phyloP scores from a whole-genome alignment of 495 filamentous ascomycete genomes.

The Viridothelium virens region DNA sequence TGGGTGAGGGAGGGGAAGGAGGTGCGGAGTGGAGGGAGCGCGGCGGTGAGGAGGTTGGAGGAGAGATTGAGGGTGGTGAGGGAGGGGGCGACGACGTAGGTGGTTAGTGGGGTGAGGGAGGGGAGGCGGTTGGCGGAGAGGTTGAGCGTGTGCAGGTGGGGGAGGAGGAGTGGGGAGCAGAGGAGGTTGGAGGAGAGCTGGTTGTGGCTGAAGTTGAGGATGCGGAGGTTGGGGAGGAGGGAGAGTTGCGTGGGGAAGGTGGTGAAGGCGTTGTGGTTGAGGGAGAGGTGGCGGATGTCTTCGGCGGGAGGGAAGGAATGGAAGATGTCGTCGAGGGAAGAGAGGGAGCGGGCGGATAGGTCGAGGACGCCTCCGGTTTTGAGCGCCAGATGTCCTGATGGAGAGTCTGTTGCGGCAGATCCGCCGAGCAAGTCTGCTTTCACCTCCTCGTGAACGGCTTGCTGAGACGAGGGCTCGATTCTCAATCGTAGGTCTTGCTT shows the following conservation, averaged over 20 bases:
- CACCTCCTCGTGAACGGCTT: slow-evolving; percentile 12
- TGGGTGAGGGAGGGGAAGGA: slow-evolving; percentile 58
- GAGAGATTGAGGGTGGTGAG: slow-evolving; percentile 72
- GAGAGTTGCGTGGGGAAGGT: slow-evolving; percentile 45
- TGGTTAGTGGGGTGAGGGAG: slow-evolving; percentile 53
- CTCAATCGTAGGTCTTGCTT: slow-evolving; percentile 67
- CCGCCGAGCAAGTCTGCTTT: slow-evolving; percentile 13
- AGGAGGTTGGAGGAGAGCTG: slow-evolving; percentile 66
- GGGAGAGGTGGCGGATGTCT: slow-evolving; percentile 50
- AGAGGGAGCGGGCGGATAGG: slow-evolving; percentile 44
- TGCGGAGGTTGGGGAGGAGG: slow-evolving; percentile 48
- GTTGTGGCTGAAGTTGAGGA: slow-evolving; percentile 74
- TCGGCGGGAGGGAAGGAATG: slow-evolving; percentile 38
- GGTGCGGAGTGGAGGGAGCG: slow-evolving; percentile 50
- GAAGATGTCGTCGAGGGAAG: slow-evolving; percentile 43
- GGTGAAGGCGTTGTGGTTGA: slow-evolving; percentile 69
- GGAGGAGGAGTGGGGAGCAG: slow-evolving; percentile 55
- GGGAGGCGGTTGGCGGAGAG: slow-evolving; percentile 61
- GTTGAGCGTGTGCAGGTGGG: slow-evolving; percentile 65
- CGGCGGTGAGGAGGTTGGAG: slow-evolving; percentile 61
- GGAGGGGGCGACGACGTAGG: slow-evolving; percentile 58
- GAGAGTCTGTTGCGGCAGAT: background rate
- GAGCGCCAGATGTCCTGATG: slow-evolving; percentile 13
- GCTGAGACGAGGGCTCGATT: slow-evolving; percentile 46
- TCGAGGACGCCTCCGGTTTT: slow-evolving; percentile 28